Base-by-base conservation (phyloP, 2,329 filamentous ascomycete genomes). In the Sporothrix inflata region DNA sequence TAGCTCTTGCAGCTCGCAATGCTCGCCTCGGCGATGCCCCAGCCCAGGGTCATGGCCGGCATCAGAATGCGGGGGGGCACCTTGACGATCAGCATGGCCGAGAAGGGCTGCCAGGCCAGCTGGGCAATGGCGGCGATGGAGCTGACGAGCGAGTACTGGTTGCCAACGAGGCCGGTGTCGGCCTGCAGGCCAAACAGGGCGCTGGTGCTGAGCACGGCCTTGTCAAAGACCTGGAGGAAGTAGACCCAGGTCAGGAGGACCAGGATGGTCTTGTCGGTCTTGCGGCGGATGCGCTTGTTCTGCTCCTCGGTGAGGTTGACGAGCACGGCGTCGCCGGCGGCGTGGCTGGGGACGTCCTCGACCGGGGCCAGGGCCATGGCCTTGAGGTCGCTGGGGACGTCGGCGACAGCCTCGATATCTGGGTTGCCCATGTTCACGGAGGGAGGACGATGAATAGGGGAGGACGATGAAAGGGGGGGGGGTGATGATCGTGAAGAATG, bases 211-310 rank as follows among this genome's bases (percentile, higher is more conserved):
- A 67, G 27, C n/a, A 67, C 49, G 45, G 27, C 8, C 7, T 81
- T 47, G 49, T 73, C 12, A 71, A 19, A 24, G 4, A 63, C 30
- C 3, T 88, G 86, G 14, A 89, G 81, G 76, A 88, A 88, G 77
- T 88, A 88, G n/a, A 88, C 85, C 86, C 86, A 88, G 65, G 86
- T 77, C 0, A 88, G 82, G 66, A 88, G 84, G 3, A 78, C 76
- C 1, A 91, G 82, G 71, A 92, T 88, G 38, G 84, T 83, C 66
- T 82, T 84, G 77, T 91, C 90, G 0, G 88, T 91, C 79, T 90
- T 90, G 55, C 83, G 84, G 34, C 86, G 83, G 74, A 91, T 90
- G 11, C 85, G 84, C 74, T 83, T 85, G 79, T 85, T 87, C 84
- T 85, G 42, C 40, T 67, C 63, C 6, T 67, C 63, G 12, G 63